A percentile compares a stretch with the other conserved stretches of the same genome.
These are phyloP conservation scores for Globisporangium parvum DNA, from an alignment of 352 stramenopile genomes.

Conservation along the genomic window DNA sequence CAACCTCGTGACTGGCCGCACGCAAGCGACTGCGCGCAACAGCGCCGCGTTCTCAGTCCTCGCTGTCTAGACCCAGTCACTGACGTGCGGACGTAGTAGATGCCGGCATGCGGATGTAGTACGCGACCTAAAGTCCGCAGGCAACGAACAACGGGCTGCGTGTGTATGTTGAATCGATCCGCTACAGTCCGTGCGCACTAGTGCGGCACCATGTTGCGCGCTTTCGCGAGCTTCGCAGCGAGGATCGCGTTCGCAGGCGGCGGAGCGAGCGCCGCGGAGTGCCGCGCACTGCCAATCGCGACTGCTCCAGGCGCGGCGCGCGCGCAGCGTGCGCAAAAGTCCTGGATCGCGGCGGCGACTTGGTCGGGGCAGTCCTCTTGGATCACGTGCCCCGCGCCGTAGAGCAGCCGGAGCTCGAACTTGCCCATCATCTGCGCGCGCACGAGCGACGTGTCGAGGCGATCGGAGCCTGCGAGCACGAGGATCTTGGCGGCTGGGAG, in stretches of 20 bases:
- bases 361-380: conserved; percentile 84
- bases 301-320: conserved; percentile 30
- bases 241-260: conserved; percentile 26
- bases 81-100: not conserved
- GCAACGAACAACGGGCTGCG: no score
- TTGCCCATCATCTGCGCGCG: conserved; percentile 90
- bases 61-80: conserved; percentile 22
- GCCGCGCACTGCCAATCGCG: conserved; percentile 13
- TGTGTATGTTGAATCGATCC: no score
- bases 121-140: not conserved
- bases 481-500: conserved; percentile 77
- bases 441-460: conserved; percentile 83
- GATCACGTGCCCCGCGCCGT: conserved; percentile 85
- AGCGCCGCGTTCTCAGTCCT: conserved; percentile 32
- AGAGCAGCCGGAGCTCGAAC: conserved; percentile 83
- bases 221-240: conserved; percentile 49
- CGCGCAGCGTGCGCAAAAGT: conserved; percentile 57
- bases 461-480: conserved; percentile 78
- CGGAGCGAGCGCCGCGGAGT: conserved; percentile 15
- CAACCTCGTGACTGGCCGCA: not conserved
- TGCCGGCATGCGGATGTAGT: not conserved
- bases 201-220: conserved; percentile 53
- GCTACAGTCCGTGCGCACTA: no score
- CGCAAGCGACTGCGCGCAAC: conserved; percentile 42
- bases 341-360: conserved; percentile 50